These are phyloP conservation scores for Escallonia herrerae DNA, from an alignment of 129 eudicot genomes.

Conservation along the genomic window DNA sequence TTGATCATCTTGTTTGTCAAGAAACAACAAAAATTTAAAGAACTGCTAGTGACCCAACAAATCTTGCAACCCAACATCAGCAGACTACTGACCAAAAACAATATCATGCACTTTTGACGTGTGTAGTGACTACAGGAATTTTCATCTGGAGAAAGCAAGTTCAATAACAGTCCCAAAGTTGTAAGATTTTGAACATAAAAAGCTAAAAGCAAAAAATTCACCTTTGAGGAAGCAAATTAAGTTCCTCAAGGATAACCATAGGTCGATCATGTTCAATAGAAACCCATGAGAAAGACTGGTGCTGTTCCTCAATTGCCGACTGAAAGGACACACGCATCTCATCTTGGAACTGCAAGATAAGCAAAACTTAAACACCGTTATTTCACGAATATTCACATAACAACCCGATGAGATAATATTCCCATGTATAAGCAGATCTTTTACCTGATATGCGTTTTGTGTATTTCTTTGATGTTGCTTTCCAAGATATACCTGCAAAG, in stretches of 20 bases:
- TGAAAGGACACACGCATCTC: constrained; percentile 1
- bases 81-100: not conserved
- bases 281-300: constrained; percentile 1
- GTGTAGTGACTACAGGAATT: not conserved
- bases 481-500: constrained; percentile 7
- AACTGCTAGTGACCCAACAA: not conserved
- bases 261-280: constrained; percentile 6
- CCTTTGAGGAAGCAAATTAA: constrained; percentile 8
- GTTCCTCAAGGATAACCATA: not conserved
- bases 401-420: not conserved
- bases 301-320: constrained; percentile 6
- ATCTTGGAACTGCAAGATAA: constrained; percentile 8
- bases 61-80: not conserved
- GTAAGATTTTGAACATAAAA: not conserved
- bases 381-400: not conserved
- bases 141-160: not conserved
- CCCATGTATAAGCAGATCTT: not conserved
- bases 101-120: not conserved
- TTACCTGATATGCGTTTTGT: constrained; percentile 3
- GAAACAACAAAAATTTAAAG: not conserved
- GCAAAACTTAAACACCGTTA: not conserved
- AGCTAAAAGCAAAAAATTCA: not conserved
- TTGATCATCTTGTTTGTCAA: not conserved
- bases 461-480: constrained; percentile 10
- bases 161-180: not conserved